Conservation (phyloP, 805 yeast species). For the Lipomyces sp. region DNA sequence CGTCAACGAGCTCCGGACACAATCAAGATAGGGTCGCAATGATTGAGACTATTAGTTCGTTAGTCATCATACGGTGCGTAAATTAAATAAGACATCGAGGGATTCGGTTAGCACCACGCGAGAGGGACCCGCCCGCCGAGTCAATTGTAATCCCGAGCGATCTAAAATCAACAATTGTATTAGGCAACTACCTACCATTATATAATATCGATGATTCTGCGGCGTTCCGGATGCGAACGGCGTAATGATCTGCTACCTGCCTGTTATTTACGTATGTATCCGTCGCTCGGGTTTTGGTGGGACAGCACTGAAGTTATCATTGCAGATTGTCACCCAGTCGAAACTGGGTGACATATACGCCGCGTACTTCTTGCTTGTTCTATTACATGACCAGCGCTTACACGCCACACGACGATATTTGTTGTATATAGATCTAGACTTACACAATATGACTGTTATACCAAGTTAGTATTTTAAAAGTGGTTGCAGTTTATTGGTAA, state of each 20-base stretch:
- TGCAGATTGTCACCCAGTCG: not conserved
- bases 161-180: not conserved
- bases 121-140: not conserved
- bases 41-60: conserved; percentile 82
- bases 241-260: not conserved
- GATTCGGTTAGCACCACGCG: not conserved
- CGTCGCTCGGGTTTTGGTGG: not conserved
- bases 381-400: not conserved
- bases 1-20: conserved; percentile 89
- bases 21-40: conserved; percentile 88
- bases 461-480: conserved; percentile 27
- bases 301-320: not conserved
- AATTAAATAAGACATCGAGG: not conserved
- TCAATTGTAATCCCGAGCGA: not conserved
- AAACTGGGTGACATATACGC: not conserved
- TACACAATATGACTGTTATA: conserved; percentile 25
- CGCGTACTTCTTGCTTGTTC: too few relatives aligned
- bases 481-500: not conserved
- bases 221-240: not conserved
- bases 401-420: not conserved
- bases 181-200: not conserved
- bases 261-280: not conserved
- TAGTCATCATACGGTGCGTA: not conserved
- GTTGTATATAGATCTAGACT: not conserved
- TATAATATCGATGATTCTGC: not conserved